Percentiles rank a stretch among this genome's conserved stretches.
phyloP scores from a whole-genome alignment of 2,329 filamentous ascomycete genomes.

The Blumeriella jaapii region DNA sequence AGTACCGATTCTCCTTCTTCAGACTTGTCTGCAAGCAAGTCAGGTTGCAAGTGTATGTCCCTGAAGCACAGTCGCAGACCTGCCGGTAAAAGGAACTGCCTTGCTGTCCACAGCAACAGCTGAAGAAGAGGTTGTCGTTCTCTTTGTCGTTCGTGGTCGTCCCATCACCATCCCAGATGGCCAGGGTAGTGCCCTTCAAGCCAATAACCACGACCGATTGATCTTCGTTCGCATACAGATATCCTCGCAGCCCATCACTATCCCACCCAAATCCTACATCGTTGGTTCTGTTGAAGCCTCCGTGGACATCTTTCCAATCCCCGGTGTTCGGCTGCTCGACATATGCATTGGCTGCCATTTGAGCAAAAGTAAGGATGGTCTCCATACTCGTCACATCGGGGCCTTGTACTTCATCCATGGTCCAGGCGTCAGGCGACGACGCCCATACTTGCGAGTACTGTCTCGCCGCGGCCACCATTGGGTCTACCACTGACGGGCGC shows the following conservation, averaged over 20 bases:
- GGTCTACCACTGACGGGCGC: slow-evolving; percentile 63
- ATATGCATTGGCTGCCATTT: slow-evolving; percentile 86
- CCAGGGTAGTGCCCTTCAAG: slow-evolving; percentile 80
- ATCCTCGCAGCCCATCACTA: slow-evolving; percentile 75
- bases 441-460: slow-evolving; percentile 54
- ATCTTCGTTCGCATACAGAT: slow-evolving; percentile 77
- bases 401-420: slow-evolving; percentile 58
- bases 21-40: slow-evolving; percentile 74
- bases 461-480: slow-evolving; percentile 62
- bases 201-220: slow-evolving; percentile 87
- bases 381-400: slow-evolving; percentile 80
- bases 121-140: slow-evolving; percentile 97
- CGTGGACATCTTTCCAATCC: slow-evolving; percentile 75
- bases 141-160: slow-evolving; percentile 96
- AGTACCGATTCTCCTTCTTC: slow-evolving; percentile 78
- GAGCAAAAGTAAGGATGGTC: slow-evolving; percentile 72
- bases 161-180: slow-evolving; percentile 91
- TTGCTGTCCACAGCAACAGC: slow-evolving; percentile 92
- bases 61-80: slow-evolving; percentile 84
- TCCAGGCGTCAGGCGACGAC: slow-evolving; percentile 69
- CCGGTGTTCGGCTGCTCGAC: slow-evolving; percentile 57
- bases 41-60: slow-evolving; percentile 81
- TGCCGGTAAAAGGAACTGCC: slow-evolving; percentile 83
- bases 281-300: slow-evolving; percentile 70
- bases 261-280: slow-evolving; percentile 91